Percentiles rank a stretch among this genome's conserved stretches.
Conservation (phyloP, 768 basidiomycete genomes). For the Amyloporia xantha region DNA sequence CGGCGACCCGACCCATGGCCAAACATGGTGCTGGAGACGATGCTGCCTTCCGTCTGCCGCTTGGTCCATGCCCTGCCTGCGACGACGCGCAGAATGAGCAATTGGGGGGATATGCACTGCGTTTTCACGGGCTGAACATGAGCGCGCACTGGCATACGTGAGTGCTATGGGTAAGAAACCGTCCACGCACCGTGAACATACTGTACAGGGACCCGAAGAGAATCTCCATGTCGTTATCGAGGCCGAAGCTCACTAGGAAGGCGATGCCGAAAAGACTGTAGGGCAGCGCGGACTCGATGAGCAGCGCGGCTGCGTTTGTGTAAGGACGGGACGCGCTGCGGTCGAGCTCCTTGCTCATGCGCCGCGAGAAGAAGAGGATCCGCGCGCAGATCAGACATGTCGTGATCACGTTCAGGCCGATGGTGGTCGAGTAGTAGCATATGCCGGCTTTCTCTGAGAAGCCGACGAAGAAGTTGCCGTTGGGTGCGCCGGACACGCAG, state of each 20-base stretch:
- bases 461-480: constrained; percentile 10
- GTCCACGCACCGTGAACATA: constrained; percentile 7
- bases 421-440: constrained; percentile 10
- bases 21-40: not conserved
- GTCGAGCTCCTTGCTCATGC: constrained; percentile 2
- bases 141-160: not conserved
- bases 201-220: constrained; percentile 6
- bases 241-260: constrained; percentile 2
- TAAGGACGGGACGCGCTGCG: not conserved
- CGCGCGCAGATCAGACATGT: constrained; percentile 10
- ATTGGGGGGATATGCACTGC: constrained; percentile 9
- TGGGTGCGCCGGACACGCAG: constrained; percentile 7
- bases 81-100: constrained; percentile 9
- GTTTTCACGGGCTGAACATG: not conserved
- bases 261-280: constrained; percentile 8
- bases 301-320: constrained; percentile 5
- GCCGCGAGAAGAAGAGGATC: constrained; percentile 2
- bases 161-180: not conserved
- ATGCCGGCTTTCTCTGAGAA: constrained; percentile 6
- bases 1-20: not conserved
- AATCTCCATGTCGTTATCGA: constrained; percentile 4
- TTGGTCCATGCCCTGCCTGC: constrained; percentile 7
- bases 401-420: constrained; percentile 10
- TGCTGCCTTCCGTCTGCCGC: not conserved
- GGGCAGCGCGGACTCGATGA: constrained; percentile 10